Evolutionary conservation across 345 rosid species (phyloP), one percentile per base, ranked within the genome.

Genomic region (Dimocarpus longan): DNA sequence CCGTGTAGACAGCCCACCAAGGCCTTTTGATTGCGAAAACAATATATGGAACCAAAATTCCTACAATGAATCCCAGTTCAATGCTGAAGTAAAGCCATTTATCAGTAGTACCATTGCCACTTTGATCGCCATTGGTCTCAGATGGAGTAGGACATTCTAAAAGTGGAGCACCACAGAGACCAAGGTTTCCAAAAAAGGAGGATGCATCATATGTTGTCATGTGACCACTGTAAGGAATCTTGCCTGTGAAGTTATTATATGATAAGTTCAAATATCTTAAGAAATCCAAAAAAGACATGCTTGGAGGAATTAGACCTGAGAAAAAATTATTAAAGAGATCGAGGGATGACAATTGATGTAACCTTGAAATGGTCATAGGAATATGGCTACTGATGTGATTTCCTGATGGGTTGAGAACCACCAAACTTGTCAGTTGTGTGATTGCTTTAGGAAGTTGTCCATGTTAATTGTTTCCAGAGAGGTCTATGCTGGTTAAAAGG

Each of bases 251-350:
- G 19, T 78, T 52, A 48, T 86, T 88, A 24, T 78, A 19, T 0
- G 87, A 85, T 46, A 85, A 68, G 73, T 90, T 82, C 71, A 90
- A 43, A 71, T 73, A 84, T 8, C 80, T 76, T 2, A 64, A 85
- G 72, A 81, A 88, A 32, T 3, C 88, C 26, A 88, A 2, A 6
- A 78, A 70, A 1, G 88, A n/a, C 83, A 90, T 60, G 82, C 80
- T 75, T 11, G 80, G 32, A 37, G 91, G 93, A 69, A 86, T 86
- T 56, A 76, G 67, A 68, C 89, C 88, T 3, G 85, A 84, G 8
- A 88, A 80, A 37, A 15, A 50, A 67, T 88, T 90, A 54, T 78
- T 78, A 43, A 89, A 85, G 59, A 90, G 84, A 81, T 87, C 92
- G 66, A 87, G 87, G 18, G 90, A 87, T 18, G 75, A 60, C 71